These are phyloP conservation scores for Zygoascus bituminiphila DNA, from an alignment of 805 yeast species.

Conservation along the genomic window DNA sequence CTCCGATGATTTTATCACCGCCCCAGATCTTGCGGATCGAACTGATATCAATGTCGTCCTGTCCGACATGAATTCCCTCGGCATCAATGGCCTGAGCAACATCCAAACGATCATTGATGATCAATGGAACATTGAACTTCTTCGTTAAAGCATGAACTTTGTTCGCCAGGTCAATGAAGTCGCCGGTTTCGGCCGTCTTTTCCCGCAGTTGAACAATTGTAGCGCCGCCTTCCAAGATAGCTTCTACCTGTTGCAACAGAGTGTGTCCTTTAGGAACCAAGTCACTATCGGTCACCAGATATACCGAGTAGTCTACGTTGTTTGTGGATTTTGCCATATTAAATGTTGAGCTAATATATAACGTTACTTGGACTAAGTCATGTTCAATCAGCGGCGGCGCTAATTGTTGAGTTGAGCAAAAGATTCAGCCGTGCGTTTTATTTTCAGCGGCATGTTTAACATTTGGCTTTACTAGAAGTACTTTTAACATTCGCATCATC, in stretches of 20 bases:
- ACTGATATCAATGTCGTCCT: constrained; percentile 65
- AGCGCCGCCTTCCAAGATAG: constrained; percentile 61
- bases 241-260: constrained; percentile 50
- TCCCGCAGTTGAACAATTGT: constrained; percentile 81
- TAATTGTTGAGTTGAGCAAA: not conserved
- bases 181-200: constrained; percentile 58
- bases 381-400: no score
- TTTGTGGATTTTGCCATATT: not conserved
- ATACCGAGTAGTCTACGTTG: constrained; percentile 48
- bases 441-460: no score
- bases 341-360: no score
- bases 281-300: constrained; percentile 72
- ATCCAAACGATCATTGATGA: constrained; percentile 81
- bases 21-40: constrained; percentile 56
- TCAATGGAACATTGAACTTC: constrained; percentile 56
- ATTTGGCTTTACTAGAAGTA: no score
- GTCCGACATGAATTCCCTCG: constrained; percentile 91
- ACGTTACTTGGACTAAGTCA: no score
- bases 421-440: no score
- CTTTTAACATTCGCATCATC: not conserved
- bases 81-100: constrained; percentile 85
- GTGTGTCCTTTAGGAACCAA: constrained; percentile 56
- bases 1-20: constrained; percentile 67
- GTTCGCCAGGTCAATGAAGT: constrained; percentile 54
- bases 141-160: constrained; percentile 55